Conservation (phyloP, 1,284 basidiomycete species). For the Ustilago loliicola region DNA sequence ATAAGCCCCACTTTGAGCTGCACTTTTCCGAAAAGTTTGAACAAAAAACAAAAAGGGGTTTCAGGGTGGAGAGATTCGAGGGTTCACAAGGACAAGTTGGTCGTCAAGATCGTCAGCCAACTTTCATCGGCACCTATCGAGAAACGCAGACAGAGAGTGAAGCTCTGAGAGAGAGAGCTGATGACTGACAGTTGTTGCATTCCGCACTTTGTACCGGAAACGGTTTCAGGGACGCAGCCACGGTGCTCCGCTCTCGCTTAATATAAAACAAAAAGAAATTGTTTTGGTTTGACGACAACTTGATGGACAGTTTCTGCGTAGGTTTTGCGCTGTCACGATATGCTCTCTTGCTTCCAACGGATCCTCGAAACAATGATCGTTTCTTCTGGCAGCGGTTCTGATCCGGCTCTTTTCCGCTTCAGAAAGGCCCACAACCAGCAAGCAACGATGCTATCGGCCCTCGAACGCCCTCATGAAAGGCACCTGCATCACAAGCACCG, state of each 20-base stretch:
- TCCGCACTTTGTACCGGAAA: conserved; percentile 6
- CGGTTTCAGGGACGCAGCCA: conserved; percentile 9
- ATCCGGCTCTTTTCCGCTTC: too few relatives aligned
- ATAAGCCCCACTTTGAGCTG: conserved; percentile 1
- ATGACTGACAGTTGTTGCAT: conserved; percentile 10
- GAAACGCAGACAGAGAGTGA: not conserved
- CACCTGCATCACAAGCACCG: not conserved
- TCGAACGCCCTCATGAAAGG: too few relatives aligned
- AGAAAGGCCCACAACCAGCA: too few relatives aligned
- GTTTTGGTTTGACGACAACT: not conserved
- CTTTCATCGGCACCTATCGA: not conserved
- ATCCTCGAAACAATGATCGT: not conserved
- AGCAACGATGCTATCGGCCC: too few relatives aligned
- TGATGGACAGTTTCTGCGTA: conserved; percentile 1
- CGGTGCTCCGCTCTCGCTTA: conserved; percentile 30
- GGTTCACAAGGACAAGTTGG: conserved; percentile 1
- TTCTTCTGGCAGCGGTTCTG: too few relatives aligned
- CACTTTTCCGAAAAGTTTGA: not conserved
- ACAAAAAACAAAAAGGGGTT: not conserved
- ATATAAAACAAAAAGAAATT: conserved; percentile 1
- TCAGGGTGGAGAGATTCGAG: not conserved
- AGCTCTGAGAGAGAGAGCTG: not conserved
- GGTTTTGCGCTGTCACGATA: not conserved
- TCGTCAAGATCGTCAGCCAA: not conserved
- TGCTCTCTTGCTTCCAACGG: conserved; percentile 1